A percentile compares a stretch with the other conserved stretches of the same genome.
Evolutionary conservation across 2,329 filamentous ascomycete genomes (phyloP).

Genomic region (Trichophyton schoenleinii): DNA sequence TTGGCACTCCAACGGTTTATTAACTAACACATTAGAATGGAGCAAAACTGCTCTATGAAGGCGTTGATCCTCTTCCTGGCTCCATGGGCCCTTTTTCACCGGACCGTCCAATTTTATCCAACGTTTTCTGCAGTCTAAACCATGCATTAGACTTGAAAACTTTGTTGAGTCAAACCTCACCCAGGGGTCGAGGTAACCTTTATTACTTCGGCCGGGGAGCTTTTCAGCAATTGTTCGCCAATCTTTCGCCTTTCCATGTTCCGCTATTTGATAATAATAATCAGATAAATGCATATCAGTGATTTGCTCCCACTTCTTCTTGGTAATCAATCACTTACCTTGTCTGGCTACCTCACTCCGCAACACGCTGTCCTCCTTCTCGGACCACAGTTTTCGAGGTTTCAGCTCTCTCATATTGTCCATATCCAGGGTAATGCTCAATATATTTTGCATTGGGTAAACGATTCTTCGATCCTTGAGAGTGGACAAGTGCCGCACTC

Average conservation of each 20-base stretch:
- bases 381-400: conserved; percentile 4
- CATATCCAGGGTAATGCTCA: neutral
- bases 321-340: neutral
- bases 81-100: conserved; percentile 4
- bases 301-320: neutral
- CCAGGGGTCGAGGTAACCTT: neutral
- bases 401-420: neutral
- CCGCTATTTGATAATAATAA: neutral
- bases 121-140: conserved; percentile 1
- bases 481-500: neutral
- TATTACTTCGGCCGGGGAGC: conserved; percentile 1
- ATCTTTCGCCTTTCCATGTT: neutral
- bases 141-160: neutral
- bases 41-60: conserved; percentile 3
- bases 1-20: neutral
- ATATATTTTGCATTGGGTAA: neutral
- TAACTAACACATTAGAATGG: conserved; percentile 6
- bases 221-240: conserved; percentile 5
- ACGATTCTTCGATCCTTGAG: neutral
- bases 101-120: conserved; percentile 4
- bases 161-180: neutral
- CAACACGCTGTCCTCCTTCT: neutral
- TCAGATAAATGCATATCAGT: neutral
- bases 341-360: neutral
- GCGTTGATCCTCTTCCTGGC: conserved; percentile 3